A percentile compares a stretch with the other conserved stretches of the same genome.
phyloP scores from a whole-genome alignment of 495 filamentous ascomycete genomes.

The Thozetella sp. region DNA sequence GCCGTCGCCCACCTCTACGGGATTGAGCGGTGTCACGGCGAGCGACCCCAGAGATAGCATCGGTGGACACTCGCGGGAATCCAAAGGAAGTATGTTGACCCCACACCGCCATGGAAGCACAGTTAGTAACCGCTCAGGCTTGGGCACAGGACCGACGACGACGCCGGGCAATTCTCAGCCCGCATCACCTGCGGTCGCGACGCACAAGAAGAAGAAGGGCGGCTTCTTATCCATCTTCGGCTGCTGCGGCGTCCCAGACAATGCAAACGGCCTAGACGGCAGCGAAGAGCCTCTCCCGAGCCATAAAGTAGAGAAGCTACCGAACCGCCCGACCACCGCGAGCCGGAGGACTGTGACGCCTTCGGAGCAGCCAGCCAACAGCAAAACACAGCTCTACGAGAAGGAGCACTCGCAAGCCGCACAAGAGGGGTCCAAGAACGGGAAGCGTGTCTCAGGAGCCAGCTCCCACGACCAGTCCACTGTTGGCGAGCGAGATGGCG shows the following conservation, averaged over 20 bases:
- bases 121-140: conserved; percentile 48
- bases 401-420: conserved; percentile 34
- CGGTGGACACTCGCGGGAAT: conserved; percentile 57
- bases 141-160: conserved; percentile 45
- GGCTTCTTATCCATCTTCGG: conserved; percentile 73
- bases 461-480: conserved; percentile 44
- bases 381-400: conserved; percentile 46
- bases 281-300: conserved; percentile 63
- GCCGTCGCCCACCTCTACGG: conserved; percentile 59
- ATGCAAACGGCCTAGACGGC: conserved; percentile 61
- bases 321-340: conserved; percentile 49
- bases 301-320: conserved; percentile 65
- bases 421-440: conserved; percentile 31
- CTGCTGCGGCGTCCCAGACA: conserved; percentile 74
- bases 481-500: conserved; percentile 40
- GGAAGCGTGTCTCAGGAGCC: conserved; percentile 42
- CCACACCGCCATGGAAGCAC: conserved; percentile 70
- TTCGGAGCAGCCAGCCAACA: conserved; percentile 54
- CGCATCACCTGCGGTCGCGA: conserved; percentile 42
- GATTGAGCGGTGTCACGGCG: conserved; percentile 65
- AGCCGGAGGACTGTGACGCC: conserved; percentile 56
- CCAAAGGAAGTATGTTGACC: conserved; percentile 72
- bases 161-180: conserved; percentile 46
- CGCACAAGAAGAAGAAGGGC: conserved; percentile 59
- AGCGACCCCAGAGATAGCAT: conserved; percentile 64